phyloP scores from a whole-genome alignment of 2,329 filamentous ascomycete genomes.

The Diaporthe citriasiana region DNA sequence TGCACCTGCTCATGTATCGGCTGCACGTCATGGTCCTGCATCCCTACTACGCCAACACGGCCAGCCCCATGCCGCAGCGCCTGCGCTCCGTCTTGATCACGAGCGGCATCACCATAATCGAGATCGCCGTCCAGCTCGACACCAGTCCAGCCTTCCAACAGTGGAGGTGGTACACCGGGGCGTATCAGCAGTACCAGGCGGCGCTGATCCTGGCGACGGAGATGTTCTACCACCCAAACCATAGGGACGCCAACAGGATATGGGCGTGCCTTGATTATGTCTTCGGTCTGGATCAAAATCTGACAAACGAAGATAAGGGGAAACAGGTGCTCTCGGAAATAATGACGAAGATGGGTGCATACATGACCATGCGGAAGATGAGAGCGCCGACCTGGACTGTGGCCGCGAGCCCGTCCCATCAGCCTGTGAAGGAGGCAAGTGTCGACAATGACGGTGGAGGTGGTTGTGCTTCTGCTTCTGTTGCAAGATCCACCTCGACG shows the following conservation, averaged over 20 bases:
- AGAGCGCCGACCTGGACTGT: constrained; percentile 64
- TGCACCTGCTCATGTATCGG: constrained; percentile 73
- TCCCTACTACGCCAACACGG: constrained; percentile 70
- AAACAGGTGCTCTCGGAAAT: constrained; percentile 74
- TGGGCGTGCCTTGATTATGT: constrained; percentile 81
- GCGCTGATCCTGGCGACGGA: constrained; percentile 79
- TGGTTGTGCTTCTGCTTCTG: too few relatives aligned
- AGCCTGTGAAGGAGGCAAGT: constrained; percentile 51
- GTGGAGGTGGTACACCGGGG: constrained; percentile 80
- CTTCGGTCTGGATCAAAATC: constrained; percentile 70
- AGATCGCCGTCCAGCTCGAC: constrained; percentile 63
- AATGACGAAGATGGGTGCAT: constrained; percentile 70
- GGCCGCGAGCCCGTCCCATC: constrained; percentile 53
- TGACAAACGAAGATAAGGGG: constrained; percentile 70
- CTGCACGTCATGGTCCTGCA: constrained; percentile 78
- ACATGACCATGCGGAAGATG: constrained; percentile 71
- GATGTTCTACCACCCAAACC: constrained; percentile 70
- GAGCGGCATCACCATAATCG: constrained; percentile 67
- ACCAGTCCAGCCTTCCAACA: constrained; percentile 60
- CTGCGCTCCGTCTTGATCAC: constrained; percentile 74
- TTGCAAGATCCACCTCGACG: neutral
- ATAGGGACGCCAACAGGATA: constrained; percentile 73
- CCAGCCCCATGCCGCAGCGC: constrained; percentile 69
- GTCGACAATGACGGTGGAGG: neutral
- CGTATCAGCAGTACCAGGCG: constrained; percentile 80